These are phyloP conservation scores for Choricystis sp. DNA, from an alignment of 139 green algal species.

Conservation along the genomic window DNA sequence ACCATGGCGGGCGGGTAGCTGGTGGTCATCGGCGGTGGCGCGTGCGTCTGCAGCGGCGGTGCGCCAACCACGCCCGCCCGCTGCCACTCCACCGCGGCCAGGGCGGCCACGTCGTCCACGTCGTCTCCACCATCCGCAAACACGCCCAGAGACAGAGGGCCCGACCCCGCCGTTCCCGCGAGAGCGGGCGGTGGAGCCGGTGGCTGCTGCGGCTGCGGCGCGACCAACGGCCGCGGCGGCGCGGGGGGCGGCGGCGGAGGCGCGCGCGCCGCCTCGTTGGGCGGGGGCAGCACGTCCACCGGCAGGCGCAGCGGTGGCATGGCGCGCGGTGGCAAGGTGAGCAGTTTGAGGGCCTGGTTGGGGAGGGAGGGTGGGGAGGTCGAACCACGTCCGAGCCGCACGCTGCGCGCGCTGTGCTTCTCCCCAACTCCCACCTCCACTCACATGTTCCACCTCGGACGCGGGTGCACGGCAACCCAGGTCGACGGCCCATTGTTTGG, in stretches of 20 bases:
- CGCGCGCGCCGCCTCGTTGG: too few species aligned
- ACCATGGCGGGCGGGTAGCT: neutral
- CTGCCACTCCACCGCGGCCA: neutral
- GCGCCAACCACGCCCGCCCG: neutral
- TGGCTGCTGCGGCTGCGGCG: neutral
- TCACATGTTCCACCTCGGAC: neutral
- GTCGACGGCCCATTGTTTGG: neutral
- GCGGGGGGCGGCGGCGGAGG: neutral
- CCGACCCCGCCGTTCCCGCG: too few species aligned
- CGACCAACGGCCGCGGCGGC: neutral
- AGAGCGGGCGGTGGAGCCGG: too few species aligned
- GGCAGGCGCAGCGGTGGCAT: neutral
- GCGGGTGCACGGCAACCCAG: neutral
- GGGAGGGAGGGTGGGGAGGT: neutral
- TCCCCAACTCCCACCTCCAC: neutral
- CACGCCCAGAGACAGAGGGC: neutral
- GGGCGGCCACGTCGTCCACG: slow-evolving; percentile 2
- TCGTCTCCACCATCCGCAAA: slow-evolving; percentile 6
- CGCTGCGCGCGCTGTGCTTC: neutral
- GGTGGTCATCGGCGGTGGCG: too few species aligned
- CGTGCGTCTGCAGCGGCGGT: too few species aligned
- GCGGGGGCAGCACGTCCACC: neutral
- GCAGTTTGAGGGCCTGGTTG: neutral
- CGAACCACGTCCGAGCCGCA: neutral
- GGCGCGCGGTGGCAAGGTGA: neutral